Evolutionary conservation across 495 filamentous ascomycete genomes (phyloP), one percentile per base, ranked within the genome.

Genomic region (Bombardia bombarda): DNA sequence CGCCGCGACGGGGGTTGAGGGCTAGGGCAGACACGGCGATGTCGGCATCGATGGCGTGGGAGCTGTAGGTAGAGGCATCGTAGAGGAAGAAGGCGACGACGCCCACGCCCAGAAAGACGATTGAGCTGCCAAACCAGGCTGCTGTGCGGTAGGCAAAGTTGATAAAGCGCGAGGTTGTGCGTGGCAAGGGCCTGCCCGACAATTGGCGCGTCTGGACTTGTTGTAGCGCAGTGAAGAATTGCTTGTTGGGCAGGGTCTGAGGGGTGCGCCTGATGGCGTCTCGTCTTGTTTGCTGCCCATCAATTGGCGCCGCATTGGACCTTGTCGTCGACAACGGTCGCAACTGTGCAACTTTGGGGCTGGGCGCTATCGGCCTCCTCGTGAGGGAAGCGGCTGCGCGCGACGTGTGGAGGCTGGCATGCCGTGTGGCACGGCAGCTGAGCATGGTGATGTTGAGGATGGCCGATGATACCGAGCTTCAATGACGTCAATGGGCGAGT

Each of bases 11-110:
- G 1, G 93, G 93, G 33, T 79, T 76, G 22, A 99, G 66, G 0
- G 93, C 93, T 17, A 84, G 58, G 50, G 88, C 76, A 0, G 92
- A 87, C 7, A 99, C 82, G 34, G 80, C 76, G 49, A 95, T 78
- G 51, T 96, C 90, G 44, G 67, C 67, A 74, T 40, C 9, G 13
- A 62, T 74, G 0, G 74, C 62, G 36, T 77, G 67, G 45, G 86
- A 80, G 33, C 78, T 78, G 63, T 97, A 97, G 9, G 93, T 97
- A 35, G 79, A 84, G 13, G 87, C 82, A 72, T 99, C 93, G 64
- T 95, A 99, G 52, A 92, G 52, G 67, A 99, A 97, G 72, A 99
- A 95, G 10, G 73, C 85, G 21, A 86, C 56, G 3, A 97, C 73
- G 17, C 73, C 60, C 10, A 57, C 41, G 33, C 66, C 64, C 7